A percentile compares a stretch with the other conserved stretches of the same genome.
Conservation (phyloP, 176 grass and related monocot species). For the Hordeum marinum region DNA sequence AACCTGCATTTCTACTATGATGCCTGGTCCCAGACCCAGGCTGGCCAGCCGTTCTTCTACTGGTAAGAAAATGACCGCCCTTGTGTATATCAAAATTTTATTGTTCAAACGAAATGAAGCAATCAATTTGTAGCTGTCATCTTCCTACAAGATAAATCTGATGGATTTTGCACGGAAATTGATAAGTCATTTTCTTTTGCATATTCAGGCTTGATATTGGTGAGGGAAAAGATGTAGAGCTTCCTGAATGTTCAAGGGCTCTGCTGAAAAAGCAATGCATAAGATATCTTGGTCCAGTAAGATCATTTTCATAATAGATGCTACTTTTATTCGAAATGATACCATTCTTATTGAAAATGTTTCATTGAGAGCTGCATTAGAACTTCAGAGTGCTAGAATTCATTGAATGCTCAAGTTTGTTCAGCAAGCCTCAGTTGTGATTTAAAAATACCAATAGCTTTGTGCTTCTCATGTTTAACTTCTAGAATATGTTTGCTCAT, state of each 20-base stretch:
- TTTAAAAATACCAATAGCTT: no score
- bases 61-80: conserved; percentile 44
- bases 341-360: background rate
- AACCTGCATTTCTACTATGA: conserved; percentile 91
- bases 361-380: background rate
- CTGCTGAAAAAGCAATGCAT: conserved; percentile 72
- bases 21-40: conserved; percentile 67
- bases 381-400: background rate
- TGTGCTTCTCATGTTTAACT: no score
- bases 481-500: no score
- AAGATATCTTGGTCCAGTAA: conserved; percentile 94
- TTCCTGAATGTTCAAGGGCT: conserved; percentile 62
- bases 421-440: no score
- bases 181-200: background rate
- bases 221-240: conserved; percentile 75
- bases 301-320: background rate
- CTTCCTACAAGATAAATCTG: background rate
- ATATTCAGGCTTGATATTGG: conserved; percentile 83
- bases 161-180: background rate
- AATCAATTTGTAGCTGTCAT: background rate
- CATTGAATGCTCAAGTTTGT: no score
- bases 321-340: background rate
- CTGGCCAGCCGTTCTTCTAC: conserved; percentile 95
- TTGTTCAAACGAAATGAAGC: background rate
- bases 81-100: background rate